These are phyloP conservation scores for Neonectria faginata DNA, from an alignment of 2,329 filamentous ascomycete genomes.

Conservation along the genomic window DNA sequence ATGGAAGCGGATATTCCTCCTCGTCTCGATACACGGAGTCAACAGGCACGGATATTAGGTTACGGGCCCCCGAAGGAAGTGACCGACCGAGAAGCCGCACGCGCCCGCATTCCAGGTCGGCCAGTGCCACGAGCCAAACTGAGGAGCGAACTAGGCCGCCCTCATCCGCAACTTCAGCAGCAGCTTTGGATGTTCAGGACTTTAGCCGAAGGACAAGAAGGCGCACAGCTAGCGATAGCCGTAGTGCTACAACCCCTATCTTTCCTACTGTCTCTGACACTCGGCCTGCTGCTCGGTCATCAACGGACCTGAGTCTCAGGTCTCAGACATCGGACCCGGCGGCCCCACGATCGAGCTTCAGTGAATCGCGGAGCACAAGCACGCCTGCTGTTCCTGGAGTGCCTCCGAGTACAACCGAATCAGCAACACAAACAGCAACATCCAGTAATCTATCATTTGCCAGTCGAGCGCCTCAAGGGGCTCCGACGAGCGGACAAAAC, in stretches of 20 bases:
- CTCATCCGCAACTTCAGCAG: constrained; percentile 41
- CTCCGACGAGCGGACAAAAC: constrained; percentile 23
- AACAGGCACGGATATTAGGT: constrained; percentile 42
- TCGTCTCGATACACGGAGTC: constrained; percentile 50
- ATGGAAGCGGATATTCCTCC: constrained; percentile 50
- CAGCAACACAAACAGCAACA: constrained; percentile 28
- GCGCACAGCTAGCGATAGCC: constrained; percentile 65
- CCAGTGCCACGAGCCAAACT: constrained; percentile 55
- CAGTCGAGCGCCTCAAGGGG: constrained; percentile 49
- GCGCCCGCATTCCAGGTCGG: constrained; percentile 59
- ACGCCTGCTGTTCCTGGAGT: constrained; percentile 49
- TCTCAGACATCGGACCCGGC: constrained; percentile 55
- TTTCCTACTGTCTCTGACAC: constrained; percentile 56
- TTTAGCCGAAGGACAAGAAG: constrained; percentile 53
- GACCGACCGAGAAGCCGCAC: constrained; percentile 49
- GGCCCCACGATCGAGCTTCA: constrained; percentile 54
- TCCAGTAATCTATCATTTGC: constrained; percentile 52
- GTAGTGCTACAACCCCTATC: constrained; percentile 65
- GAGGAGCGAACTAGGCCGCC: constrained; percentile 67
- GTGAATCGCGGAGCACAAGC: constrained; percentile 58
- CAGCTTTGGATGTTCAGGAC: constrained; percentile 50
- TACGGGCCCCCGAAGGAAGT: constrained; percentile 43
- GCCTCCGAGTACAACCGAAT: constrained; percentile 40
- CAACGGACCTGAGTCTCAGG: constrained; percentile 70
- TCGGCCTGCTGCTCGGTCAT: constrained; percentile 69